A percentile compares a stretch with the other conserved stretches of the same genome.
Evolutionary conservation across 768 basidiomycete genomes (phyloP).

Genomic region (Hypsizygus marmoreus): DNA sequence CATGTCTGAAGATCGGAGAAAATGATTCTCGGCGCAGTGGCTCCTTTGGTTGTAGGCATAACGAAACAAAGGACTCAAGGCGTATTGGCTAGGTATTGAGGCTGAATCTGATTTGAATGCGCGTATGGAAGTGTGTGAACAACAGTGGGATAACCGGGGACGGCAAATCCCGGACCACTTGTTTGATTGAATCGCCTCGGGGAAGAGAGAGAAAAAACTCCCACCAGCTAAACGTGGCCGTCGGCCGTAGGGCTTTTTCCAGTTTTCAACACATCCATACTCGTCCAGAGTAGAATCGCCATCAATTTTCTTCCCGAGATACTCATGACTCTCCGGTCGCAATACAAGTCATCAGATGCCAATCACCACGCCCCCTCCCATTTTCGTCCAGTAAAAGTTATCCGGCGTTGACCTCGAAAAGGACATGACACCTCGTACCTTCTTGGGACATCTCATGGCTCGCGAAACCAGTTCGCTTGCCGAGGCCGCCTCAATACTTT

Average conservation of each 20-base stretch:
- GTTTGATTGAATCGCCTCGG: too few relatives aligned
- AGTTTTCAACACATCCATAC: background rate
- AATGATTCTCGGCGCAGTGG: too few relatives aligned
- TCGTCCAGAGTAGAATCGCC: slow-evolving; percentile 2
- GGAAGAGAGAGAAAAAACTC: slow-evolving; percentile 1
- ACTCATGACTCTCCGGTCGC: background rate
- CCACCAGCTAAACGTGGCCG: too few relatives aligned
- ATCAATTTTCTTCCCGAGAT: slow-evolving; percentile 11
- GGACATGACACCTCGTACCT: background rate
- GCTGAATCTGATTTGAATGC: too few relatives aligned
- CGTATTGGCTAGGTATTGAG: too few relatives aligned
- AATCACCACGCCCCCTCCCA: slow-evolving; percentile 8
- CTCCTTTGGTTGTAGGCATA: too few relatives aligned
- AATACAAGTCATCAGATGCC: slow-evolving; percentile 6
- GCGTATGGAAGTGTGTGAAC: too few relatives aligned
- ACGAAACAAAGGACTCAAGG: too few relatives aligned
- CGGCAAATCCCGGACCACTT: too few relatives aligned
- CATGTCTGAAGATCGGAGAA: too few relatives aligned
- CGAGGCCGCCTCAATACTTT: slow-evolving; percentile 4
- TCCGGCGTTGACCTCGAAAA: slow-evolving; percentile 1
- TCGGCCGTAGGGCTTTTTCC: too few relatives aligned
- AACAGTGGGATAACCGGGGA: too few relatives aligned
- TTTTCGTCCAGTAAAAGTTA: slow-evolving; percentile 1
- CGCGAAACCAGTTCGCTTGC: slow-evolving; percentile 2
- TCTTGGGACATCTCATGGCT: slow-evolving; percentile 6